These are phyloP conservation scores for Barbatosphaeria neglecta DNA, from an alignment of 495 filamentous ascomycete genomes.

Conservation along the genomic window DNA sequence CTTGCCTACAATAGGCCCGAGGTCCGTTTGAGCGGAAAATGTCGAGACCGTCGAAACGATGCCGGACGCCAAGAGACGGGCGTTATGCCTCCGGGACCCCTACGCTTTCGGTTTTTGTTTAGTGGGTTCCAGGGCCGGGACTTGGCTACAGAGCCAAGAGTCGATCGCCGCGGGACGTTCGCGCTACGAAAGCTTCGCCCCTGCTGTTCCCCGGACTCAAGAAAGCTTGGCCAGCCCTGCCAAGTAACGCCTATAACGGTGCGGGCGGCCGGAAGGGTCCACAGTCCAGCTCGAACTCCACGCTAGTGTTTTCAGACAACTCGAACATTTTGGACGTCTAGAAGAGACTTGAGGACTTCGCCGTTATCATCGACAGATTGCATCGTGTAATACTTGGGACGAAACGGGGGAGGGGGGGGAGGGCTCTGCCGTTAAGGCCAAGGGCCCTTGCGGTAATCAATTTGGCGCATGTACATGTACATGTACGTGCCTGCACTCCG, in stretches of 20 bases:
- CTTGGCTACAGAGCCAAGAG: too few species aligned
- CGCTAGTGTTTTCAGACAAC: too few species aligned
- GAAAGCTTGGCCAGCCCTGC: neutral
- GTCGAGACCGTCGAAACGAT: too few species aligned
- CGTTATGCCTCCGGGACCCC: too few species aligned
- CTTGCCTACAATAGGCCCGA: too few species aligned
- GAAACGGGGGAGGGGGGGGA: neutral
- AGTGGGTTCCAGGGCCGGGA: too few species aligned
- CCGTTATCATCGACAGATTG: neutral
- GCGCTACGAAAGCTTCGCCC: neutral
- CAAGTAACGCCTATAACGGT: neutral
- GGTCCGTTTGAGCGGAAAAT: too few species aligned
- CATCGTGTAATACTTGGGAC: neutral
- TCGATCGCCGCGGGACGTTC: too few species aligned
- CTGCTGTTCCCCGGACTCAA: neutral
- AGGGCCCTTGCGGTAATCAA: neutral
- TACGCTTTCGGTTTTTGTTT: too few species aligned
- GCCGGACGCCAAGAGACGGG: too few species aligned
- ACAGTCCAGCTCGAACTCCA: neutral
- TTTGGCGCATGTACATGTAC: neutral
- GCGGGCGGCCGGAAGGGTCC: neutral
- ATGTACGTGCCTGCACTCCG: neutral
- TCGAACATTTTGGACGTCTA: too few species aligned
- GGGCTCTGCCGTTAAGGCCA: neutral
- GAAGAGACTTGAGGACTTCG: too few species aligned